Conservation (phyloP, 495 filamentous ascomycete genomes). For the Hypoxylon subgilvum region DNA sequence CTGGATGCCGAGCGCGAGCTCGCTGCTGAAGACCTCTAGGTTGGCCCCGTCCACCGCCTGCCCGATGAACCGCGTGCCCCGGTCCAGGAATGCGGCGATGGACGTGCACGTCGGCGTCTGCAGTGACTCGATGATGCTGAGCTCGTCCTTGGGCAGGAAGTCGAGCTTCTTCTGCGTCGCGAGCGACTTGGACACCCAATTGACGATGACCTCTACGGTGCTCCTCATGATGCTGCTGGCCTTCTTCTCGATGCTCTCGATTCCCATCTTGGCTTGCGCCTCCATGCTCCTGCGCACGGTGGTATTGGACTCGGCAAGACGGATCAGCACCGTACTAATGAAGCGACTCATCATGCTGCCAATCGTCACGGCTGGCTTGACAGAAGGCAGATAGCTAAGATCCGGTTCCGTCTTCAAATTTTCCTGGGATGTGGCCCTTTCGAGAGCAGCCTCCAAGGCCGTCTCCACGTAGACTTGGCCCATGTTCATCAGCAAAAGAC, state of each 20-base stretch:
- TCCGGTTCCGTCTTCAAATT: constrained; percentile 83
- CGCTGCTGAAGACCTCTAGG: constrained; percentile 75
- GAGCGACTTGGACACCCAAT: constrained; percentile 78
- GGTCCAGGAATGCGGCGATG: constrained; percentile 76
- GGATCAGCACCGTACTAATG: constrained; percentile 87
- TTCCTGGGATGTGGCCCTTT: constrained; percentile 76
- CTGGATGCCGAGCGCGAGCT: constrained; percentile 81
- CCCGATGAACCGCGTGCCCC: constrained; percentile 63
- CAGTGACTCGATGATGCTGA: constrained; percentile 77
- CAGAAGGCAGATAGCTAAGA: constrained; percentile 76
- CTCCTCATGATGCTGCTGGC: constrained; percentile 84
- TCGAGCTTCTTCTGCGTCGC: constrained; percentile 86
- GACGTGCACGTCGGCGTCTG: constrained; percentile 84
- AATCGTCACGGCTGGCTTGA: constrained; percentile 83
- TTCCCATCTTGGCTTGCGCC: constrained; percentile 73
- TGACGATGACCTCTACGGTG: constrained; percentile 80
- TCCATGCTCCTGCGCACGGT: constrained; percentile 91
- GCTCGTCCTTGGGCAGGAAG: constrained; percentile 87
- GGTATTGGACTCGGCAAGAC: constrained; percentile 83
- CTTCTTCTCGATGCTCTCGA: constrained; percentile 84
- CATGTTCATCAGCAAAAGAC: constrained; percentile 85
- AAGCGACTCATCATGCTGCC: constrained; percentile 91
- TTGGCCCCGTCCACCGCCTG: constrained; percentile 80
- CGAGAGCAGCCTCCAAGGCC: constrained; percentile 83
- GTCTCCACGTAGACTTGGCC: constrained; percentile 95